These are phyloP conservation scores for Pichia sp. DNA, from an alignment of 1,139 yeast species.

Conservation along the genomic window DNA sequence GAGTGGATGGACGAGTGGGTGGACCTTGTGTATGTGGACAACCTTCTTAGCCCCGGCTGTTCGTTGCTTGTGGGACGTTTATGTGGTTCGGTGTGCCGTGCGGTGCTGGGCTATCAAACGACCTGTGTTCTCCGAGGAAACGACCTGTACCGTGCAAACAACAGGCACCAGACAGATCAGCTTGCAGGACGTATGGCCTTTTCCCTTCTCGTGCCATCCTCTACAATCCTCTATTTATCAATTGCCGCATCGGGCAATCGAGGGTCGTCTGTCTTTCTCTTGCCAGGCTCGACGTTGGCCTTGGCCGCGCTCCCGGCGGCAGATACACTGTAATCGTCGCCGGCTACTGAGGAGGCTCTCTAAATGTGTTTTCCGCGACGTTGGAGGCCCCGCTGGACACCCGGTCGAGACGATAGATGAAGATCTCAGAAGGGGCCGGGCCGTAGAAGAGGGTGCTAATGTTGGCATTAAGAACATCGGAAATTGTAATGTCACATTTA, in stretches of 20 bases:
- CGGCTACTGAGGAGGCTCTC: not conserved
- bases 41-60: not conserved
- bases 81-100: not conserved
- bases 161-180: not conserved
- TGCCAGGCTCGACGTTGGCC: not conserved
- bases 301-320: not conserved
- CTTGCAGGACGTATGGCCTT: not conserved
- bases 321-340: not conserved
- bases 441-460: constrained; percentile 4
- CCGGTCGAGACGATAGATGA: not conserved
- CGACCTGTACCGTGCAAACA: not conserved
- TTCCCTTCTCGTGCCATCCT: not conserved
- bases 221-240: not conserved
- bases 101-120: not conserved
- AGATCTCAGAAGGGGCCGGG: constrained; percentile 3
- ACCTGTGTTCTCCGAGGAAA: not conserved
- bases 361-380: not conserved
- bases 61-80: too few relatives aligned
- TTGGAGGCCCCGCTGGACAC: not conserved
- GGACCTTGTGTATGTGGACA: too few relatives aligned
- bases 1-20: too few relatives aligned
- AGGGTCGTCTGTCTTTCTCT: not conserved
- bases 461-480: too few relatives aligned
- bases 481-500: too few relatives aligned
- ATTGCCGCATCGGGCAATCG: constrained; percentile 6